Base-by-base conservation (phyloP, 768 basidiomycete genomes). In the Rhizopogon vulgaris region DNA sequence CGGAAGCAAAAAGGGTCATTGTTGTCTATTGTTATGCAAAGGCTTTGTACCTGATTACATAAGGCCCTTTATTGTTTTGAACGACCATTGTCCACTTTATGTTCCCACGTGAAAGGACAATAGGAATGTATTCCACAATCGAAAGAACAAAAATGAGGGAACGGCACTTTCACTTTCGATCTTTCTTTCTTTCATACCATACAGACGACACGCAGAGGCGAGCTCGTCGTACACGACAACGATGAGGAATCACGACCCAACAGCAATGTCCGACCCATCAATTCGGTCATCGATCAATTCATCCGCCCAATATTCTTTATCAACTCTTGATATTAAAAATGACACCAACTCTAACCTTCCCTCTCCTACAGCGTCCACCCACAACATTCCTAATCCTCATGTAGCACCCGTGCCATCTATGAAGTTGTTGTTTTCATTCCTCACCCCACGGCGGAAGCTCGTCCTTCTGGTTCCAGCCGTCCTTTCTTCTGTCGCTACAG, bases 341-440 rank as follows among this genome's bases (percentile, higher is more conserved):
- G 53, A 49, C 30, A 43, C 38, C 32, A 34, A 34, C 11, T 34
- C 32, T 34, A 11, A 11, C n/a, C 46, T 36, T 14, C 43, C 53
- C 40, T 61, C 56, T 10, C 57, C 52, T 4, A 52, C 48, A 2
- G 6, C 54, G 3, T 61, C 59, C 8, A 39, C 62, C 10, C 52
- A 57, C 15, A 53, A 60, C 37, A 51, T 60, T 24, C 53, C 60
- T 37, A 57, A 58, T 39, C 52, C 64, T 10, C 47, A 67, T 64
- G 18, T 55, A 15, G 48, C 71, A 25, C 71, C 75, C 5, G 60
- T 71, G 51, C 84, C 87, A 0, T 78, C 82, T 1, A 72, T 87
- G 56, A 71, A 74, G 39, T 74, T 85, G 6, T 78, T 92, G 49
- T 91, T 88, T 63, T 79, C 82, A 9, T 77, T 84, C 60, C 71